Conservation (phyloP, 163 green algal species). For the Picocystis sp. region DNA sequence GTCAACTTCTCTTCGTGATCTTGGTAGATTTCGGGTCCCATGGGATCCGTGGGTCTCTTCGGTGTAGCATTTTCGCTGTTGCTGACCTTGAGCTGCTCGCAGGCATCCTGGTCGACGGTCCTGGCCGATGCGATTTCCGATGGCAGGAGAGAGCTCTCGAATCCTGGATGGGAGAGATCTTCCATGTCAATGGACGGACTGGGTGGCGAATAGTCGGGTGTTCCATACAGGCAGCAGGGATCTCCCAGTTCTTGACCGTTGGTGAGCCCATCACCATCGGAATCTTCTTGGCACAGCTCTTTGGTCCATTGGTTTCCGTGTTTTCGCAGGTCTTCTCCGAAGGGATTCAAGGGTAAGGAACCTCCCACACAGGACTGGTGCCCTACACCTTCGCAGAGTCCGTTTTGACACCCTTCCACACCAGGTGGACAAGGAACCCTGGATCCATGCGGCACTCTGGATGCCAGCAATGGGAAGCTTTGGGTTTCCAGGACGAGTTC, state of each 20-base stretch:
- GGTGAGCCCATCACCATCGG: slow-evolving; percentile 19
- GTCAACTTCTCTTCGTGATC: no score
- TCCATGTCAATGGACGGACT: background rate
- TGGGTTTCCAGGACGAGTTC: no score
- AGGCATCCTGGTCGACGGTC: no score
- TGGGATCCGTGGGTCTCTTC: no score
- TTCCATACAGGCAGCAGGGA: slow-evolving; percentile 11
- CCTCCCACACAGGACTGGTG: background rate
- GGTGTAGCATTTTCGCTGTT: no score
- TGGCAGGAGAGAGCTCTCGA: background rate
- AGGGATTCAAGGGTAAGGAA: background rate
- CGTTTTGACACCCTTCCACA: background rate
- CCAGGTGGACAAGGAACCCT: no score
- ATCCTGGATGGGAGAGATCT: slow-evolving; percentile 1
- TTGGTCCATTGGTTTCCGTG: slow-evolving; percentile 15
- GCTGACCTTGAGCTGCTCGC: no score
- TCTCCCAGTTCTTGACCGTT: slow-evolving; percentile 24
- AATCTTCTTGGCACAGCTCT: slow-evolving; percentile 15
- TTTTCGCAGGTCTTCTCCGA: background rate
- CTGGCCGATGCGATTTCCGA: no score
- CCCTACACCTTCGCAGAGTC: background rate
- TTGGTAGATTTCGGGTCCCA: no score
- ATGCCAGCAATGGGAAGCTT: no score
- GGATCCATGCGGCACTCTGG: no score
- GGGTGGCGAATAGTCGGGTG: background rate